Base-by-base conservation (phyloP, 2,329 filamentous ascomycete species). In the Aspergillus neotritici region DNA sequence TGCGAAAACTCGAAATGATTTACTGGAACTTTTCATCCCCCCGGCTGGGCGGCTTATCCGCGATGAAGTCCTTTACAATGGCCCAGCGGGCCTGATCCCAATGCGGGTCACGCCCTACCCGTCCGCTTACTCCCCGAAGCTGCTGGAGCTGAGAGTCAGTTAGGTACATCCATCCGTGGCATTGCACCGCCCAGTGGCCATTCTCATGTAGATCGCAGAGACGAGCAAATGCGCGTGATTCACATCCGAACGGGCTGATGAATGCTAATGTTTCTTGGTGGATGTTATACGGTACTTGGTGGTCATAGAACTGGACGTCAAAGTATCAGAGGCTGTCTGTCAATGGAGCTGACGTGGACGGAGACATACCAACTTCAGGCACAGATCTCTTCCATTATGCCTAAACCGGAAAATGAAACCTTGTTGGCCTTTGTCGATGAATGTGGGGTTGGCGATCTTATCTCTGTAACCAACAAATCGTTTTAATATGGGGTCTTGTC, bases 21-120 rank as follows among this genome's bases (percentile, higher is more conserved):
- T 25, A n/a, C n/a, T n/a, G n/a, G n/a, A n/a, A n/a, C n/a, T n/a
- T n/a, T n/a, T n/a, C n/a, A n/a, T n/a, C n/a, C n/a, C n/a, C n/a
- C n/a, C n/a, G n/a, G n/a, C n/a, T n/a, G n/a, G n/a, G 12, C 30
- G 38, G 7, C 15, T 33, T 5, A 13, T 41, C 38, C 12, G 38
- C 30, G 13, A 34, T 15, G 13, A 41, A 41, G 14, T 34, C 38
- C 38, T 34, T 41, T 31, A 41, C 38, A 28, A 41, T 41, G 12
- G 38, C 38, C 38, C 38, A 41, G 6, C 31, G 31, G 30, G 38
- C 30, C 5, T 10, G 6, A 29, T 34, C 5, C 38, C 16, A 41
- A 33, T 16, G 4, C 2, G 12, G 38, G 31, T 33, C 38, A n/a
- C n/a, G n/a, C n/a, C n/a, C n/a, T n/a, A n/a, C n/a, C 14, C 12